phyloP scores from a whole-genome alignment of 305 asterid genomes.

The Fraxinus latifolia region DNA sequence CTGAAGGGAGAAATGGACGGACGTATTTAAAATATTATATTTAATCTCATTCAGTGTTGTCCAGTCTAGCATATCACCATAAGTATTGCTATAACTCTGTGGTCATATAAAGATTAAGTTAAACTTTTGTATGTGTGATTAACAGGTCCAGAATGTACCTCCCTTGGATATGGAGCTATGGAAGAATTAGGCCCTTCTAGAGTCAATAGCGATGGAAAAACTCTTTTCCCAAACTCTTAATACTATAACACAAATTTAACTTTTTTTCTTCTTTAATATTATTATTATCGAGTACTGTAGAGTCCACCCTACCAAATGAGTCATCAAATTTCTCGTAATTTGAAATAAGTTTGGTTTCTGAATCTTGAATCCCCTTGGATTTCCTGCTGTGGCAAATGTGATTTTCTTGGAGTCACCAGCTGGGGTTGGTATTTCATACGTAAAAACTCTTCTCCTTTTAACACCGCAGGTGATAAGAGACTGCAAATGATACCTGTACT shows the following conservation, averaged over 20 bases:
- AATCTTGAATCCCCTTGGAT: background rate
- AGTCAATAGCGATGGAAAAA: constrained; percentile 45
- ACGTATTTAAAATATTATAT: background rate
- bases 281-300: background rate
- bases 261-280: background rate
- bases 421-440: constrained; percentile 54
- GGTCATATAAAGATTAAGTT: background rate
- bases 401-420: constrained; percentile 55
- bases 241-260: background rate
- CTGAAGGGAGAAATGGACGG: background rate
- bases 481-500: constrained; percentile 39
- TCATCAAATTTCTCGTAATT: background rate
- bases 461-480: constrained; percentile 35
- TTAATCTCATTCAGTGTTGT: background rate
- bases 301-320: background rate
- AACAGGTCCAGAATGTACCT: constrained; percentile 55
- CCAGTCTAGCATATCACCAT: background rate
- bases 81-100: background rate
- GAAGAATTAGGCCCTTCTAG: constrained; percentile 49
- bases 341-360: background rate
- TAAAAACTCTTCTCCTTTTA: constrained; percentile 38
- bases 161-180: constrained; percentile 49
- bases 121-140: background rate
- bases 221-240: constrained; percentile 24
- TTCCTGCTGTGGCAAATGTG: constrained; percentile 41